These are phyloP conservation scores for Alternaria incomplexa DNA, from an alignment of 2,329 filamentous ascomycete genomes.

Conservation along the genomic window DNA sequence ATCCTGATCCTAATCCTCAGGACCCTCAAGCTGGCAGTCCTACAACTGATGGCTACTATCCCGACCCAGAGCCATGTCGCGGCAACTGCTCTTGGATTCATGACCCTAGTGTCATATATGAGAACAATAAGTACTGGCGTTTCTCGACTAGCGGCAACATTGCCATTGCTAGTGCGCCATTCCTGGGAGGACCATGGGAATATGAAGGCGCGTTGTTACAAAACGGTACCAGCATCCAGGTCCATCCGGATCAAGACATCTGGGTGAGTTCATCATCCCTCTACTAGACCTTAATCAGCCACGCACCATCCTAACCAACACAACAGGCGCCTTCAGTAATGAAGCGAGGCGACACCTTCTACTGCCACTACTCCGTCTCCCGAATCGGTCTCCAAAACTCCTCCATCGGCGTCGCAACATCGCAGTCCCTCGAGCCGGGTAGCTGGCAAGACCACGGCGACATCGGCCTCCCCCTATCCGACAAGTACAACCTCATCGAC, in stretches of 20 bases:
- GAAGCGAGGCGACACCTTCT: slow-evolving; percentile 62
- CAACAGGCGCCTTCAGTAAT: slow-evolving; percentile 66
- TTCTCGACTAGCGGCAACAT: slow-evolving; percentile 59
- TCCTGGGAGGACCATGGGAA: slow-evolving; percentile 56
- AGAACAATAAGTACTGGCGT: slow-evolving; percentile 56
- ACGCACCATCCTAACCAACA: not conserved
- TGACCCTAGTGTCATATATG: slow-evolving; percentile 54
- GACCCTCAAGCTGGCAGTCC: slow-evolving; percentile 1
- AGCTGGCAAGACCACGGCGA: slow-evolving; percentile 66
- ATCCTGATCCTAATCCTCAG: not conserved
- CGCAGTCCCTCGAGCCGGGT: slow-evolving; percentile 56
- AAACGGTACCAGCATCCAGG: slow-evolving; percentile 50
- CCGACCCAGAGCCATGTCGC: slow-evolving; percentile 46
- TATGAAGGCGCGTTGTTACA: slow-evolving; percentile 53
- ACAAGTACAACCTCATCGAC: slow-evolving; percentile 57
- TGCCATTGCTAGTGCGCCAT: slow-evolving; percentile 52
- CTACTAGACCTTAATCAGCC: not conserved
- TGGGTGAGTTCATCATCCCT: slow-evolving; percentile 47
- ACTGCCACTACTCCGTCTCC: slow-evolving; percentile 68
- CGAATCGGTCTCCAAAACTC: slow-evolving; percentile 65
- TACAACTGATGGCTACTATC: slow-evolving; percentile 11
- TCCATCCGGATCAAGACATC: slow-evolving; percentile 52
- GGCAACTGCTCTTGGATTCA: slow-evolving; percentile 52
- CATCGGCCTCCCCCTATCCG: slow-evolving; percentile 49
- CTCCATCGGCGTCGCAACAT: slow-evolving; percentile 64